Percentiles rank a stretch among this genome's conserved stretches.
Evolutionary conservation across 139 green algal genomes (phyloP).

Genomic region (Auxenochlorella protothecoides): DNA sequence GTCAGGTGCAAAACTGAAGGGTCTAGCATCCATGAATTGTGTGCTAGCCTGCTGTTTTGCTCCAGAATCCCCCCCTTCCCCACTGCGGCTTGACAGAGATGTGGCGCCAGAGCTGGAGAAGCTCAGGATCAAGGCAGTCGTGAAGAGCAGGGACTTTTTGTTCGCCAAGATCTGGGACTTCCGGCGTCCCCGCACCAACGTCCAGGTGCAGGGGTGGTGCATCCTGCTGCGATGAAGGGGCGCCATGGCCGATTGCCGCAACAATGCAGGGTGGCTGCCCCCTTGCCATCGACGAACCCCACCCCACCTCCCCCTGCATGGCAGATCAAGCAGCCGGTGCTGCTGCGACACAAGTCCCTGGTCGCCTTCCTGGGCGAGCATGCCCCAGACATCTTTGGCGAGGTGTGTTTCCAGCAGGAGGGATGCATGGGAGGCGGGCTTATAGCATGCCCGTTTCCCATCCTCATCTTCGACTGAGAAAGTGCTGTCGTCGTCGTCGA

Average conservation of each 20-base stretch:
- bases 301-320: neutral
- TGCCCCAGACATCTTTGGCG: conserved; percentile 57
- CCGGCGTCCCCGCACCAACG: conserved; percentile 88
- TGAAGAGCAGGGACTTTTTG: conserved; percentile 43
- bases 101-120: conserved; percentile 81
- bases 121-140: conserved; percentile 66
- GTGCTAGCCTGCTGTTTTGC: too few species aligned
- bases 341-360: conserved; percentile 81
- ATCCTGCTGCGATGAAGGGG: too few species aligned
- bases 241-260: too few species aligned
- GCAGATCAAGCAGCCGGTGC: conserved; percentile 78
- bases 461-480: neutral
- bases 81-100: conserved; percentile 31
- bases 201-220: conserved; percentile 36
- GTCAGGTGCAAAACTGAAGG: too few species aligned
- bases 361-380: conserved; percentile 60
- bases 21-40: too few species aligned
- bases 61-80: too few species aligned
- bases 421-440: too few species aligned
- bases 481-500: neutral
- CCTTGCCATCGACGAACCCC: too few species aligned
- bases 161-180: conserved; percentile 69
- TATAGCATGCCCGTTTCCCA: too few species aligned
- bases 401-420: conserved; percentile 31
- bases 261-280: too few species aligned